phyloP scores from a whole-genome alignment of 441 rosid genomes.

The Adansonia gregorii region DNA sequence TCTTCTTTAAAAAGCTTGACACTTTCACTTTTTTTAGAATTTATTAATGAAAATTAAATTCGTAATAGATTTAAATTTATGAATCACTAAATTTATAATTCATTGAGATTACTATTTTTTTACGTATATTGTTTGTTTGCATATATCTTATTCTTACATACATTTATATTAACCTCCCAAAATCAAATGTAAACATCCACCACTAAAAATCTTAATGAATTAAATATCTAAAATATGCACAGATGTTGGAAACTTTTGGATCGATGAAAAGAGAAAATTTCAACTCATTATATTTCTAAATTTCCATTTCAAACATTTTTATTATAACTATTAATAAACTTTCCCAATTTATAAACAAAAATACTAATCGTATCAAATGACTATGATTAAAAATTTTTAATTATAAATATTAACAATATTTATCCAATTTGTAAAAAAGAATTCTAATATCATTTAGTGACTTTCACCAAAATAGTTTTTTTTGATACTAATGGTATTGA shows the following conservation, averaged over 20 bases:
- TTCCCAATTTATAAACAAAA: too few species aligned
- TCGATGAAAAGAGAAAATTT: not conserved
- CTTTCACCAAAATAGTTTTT: not conserved
- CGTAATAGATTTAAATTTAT: not conserved
- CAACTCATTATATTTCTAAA: not conserved
- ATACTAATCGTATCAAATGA: not conserved
- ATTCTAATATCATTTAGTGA: not conserved
- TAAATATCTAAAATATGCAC: not conserved
- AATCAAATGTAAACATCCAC: not conserved
- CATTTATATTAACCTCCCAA: not conserved
- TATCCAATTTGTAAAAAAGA: not conserved
- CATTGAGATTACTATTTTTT: not conserved
- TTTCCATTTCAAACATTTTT: not conserved
- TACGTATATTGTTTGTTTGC: not conserved
- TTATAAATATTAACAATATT: not conserved
- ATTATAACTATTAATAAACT: too few species aligned
- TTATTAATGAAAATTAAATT: not conserved
- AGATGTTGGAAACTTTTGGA: too few species aligned
- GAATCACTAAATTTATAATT: too few species aligned
- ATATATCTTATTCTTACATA: too few species aligned
- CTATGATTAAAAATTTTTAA: not conserved
- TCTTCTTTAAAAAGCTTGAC: not conserved
- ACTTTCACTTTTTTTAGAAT: not conserved
- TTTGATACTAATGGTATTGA: not conserved
- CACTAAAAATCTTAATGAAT: slow-evolving; percentile 5